Evolutionary conservation across 257 asterid genomes (phyloP), one percentile per base, ranked within the genome.

Genomic region (Capsicum baccatum): DNA sequence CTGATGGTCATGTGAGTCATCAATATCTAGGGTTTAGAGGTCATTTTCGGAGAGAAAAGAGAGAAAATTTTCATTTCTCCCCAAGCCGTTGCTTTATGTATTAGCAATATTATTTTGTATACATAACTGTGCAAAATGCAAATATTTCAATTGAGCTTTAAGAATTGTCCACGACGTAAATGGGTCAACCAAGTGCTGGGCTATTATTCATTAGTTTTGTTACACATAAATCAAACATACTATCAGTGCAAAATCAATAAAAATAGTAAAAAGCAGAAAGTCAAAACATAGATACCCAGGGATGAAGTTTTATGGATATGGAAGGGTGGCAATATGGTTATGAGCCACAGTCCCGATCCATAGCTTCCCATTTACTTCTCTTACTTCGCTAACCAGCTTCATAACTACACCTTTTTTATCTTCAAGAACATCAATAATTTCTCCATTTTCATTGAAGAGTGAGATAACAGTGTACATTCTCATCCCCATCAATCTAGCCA

Each of bases 301-400:
- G 54, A 48, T 7, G 54, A 12, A 55, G 78, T 68, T 8, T 81
- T 80, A 87, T 74, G 98, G 91, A 71, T 94, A 96, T 62, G 90
- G 85, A 57, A 96, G 83, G 15, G 97, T 94, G 35, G 98, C 97
- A 87, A 96, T 94, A 83, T 96, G 98, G 85, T 96, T 96, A 86
- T 96, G 97, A 84, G 93, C 97, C 89, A 96, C 99, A 39, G 98
- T 96, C 21, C 99, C 98, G 86, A 96, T 91, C 98, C 98, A 96
- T 84, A 96, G 57, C 79, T 89, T 95, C 21, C 99, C 98, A 17
- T 93, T 88, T 26, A 66, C 86, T 89, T 97, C 96, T 58, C 86
- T 94, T 21, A 95, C 98, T 87, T 97, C 99, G 89, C 99, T 97
- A 42, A 95, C 94, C 3, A 97, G 81, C 94, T 93, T 92, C 97